Conservation (phyloP, 2,329 filamentous ascomycete genomes). For the Xylaria sp. region DNA sequence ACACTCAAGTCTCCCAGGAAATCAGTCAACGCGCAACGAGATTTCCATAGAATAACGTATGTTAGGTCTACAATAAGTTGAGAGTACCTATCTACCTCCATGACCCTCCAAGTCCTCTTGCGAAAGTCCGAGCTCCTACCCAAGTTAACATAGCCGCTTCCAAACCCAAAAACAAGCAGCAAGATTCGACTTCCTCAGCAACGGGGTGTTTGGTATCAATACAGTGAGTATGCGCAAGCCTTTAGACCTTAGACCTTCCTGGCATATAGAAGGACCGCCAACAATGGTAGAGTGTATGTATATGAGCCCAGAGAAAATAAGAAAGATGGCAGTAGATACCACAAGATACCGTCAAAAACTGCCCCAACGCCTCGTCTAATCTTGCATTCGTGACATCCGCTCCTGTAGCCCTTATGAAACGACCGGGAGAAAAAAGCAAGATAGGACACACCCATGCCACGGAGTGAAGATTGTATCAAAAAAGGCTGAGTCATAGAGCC, state of each 20-base stretch:
- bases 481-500: neutral
- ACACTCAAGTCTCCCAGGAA: neutral
- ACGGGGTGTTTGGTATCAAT: conserved; percentile 23
- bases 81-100: conserved; percentile 24
- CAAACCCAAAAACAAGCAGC: conserved; percentile 8
- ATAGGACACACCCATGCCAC: neutral
- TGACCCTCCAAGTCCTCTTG: conserved; percentile 11
- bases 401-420: conserved; percentile 13
- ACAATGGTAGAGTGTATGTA: conserved; percentile 13
- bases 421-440: conserved; percentile 1
- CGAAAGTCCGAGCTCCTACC: neutral
- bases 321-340: conserved; percentile 13
- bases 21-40: neutral
- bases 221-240: conserved; percentile 18
- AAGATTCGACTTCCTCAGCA: conserved; percentile 38
- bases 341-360: conserved; percentile 18
- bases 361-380: conserved; percentile 39
- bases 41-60: neutral
- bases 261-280: neutral
- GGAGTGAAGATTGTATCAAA: conserved; percentile 22
- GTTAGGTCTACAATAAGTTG: conserved; percentile 33
- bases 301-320: conserved; percentile 17
- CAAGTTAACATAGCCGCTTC: neutral
- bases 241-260: neutral
- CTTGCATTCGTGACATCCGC: conserved; percentile 27